Evolutionary conservation across 2,329 filamentous ascomycete genomes (phyloP), one percentile per base, ranked within the genome.

Genomic region (Epichloe coenophiala): DNA sequence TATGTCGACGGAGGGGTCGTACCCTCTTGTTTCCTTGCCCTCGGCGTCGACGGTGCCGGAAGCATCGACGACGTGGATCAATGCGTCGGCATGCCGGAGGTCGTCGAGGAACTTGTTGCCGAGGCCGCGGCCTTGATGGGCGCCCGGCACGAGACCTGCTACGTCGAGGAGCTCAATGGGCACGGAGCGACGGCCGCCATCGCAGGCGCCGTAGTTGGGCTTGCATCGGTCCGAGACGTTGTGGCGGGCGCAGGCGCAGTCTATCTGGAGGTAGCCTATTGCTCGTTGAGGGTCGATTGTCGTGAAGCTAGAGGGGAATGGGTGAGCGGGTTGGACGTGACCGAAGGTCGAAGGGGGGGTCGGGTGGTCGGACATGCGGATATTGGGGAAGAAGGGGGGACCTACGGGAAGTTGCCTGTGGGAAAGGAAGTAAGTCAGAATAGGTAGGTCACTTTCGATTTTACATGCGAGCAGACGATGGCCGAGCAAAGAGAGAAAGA

Each of bases 71-170:
- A 98, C 93, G 68, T 98, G 93, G 54, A 98, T 89, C 54, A 98
- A 75, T 47, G 93, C 93, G 71, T 98, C 93, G 41, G 93, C 93
- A 67, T 97, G 91, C 54, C 93, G 83, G 62, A 98, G 72, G 67
- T 98, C 93, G 68, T 98, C 93, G 58, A 98, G 75, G 67, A 98
- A 98, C 65, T 94, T 93, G 71, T 98, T 98, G 38, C 93, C 93
- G 15, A 98, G 70, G 1, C 93, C 93, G 57, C 86, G 88, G 27
- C 93, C 93, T 68, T 95, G 77, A 66, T 98, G 93, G 12, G 93
- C 93, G 27, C 93, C 93, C 0, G 93, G 93, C 0, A 98, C 93
- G 19, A 98, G 77, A n/a, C 93, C 93, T 4, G 93, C 93, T 12
- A 98, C 93, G 67, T 98, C 93, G 49, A 98, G 82, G 12, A 98